A percentile compares a stretch with the other conserved stretches of the same genome.
phyloP scores from a whole-genome alignment of 2,329 filamentous ascomycete species.

The Nannizziopsis arthrosporioides region DNA sequence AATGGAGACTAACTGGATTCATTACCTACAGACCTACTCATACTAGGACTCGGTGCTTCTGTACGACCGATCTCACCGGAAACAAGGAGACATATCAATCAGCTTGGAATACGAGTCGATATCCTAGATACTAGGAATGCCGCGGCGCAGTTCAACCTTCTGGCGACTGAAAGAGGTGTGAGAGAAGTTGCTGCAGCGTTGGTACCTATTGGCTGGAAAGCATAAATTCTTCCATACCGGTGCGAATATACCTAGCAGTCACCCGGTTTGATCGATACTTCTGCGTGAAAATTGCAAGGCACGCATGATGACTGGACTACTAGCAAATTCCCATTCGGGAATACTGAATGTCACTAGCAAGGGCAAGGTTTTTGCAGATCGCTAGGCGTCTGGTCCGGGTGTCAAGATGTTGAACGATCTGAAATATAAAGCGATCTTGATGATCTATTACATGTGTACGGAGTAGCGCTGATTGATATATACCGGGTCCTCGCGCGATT shows the following conservation, averaged over 20 bases:
- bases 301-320: too few species aligned
- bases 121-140: constrained; percentile 88
- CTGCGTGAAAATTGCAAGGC: too few species aligned
- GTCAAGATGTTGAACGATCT: too few species aligned
- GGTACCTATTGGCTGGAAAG: constrained; percentile 46
- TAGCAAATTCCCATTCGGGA: too few species aligned
- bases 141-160: constrained; percentile 82
- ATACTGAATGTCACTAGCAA: too few species aligned
- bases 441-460: too few species aligned
- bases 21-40: constrained; percentile 56
- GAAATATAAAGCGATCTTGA: too few species aligned
- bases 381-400: too few species aligned
- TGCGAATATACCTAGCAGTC: not conserved
- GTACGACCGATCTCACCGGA: constrained; percentile 66
- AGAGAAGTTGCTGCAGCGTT: constrained; percentile 75
- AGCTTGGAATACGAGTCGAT: constrained; percentile 73
- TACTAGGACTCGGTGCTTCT: constrained; percentile 70
- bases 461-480: too few species aligned
- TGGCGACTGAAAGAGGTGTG: constrained; percentile 87
- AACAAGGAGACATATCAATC: constrained; percentile 59
- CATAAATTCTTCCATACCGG: not conserved
- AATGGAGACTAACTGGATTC: constrained; percentile 5
- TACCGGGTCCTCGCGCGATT: too few species aligned
- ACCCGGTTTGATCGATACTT: too few species aligned
- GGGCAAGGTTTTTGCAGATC: too few species aligned